phyloP scores from a whole-genome alignment of 805 yeast species.

The Pichia eremophila region DNA sequence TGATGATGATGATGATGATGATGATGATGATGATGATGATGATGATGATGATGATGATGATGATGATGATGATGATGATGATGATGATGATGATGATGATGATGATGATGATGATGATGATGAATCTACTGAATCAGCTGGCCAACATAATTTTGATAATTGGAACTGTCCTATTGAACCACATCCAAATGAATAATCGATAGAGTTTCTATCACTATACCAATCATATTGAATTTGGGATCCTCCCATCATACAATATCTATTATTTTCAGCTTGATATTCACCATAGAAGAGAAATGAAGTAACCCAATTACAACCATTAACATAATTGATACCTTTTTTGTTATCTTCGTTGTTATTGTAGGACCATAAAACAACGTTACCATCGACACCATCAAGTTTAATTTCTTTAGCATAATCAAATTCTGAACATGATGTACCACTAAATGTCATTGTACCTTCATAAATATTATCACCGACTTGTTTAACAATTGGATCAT shows the following conservation, averaged over 20 bases:
- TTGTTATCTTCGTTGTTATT: conserved; percentile 10
- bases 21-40: neutral
- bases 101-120: neutral
- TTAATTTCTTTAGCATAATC: conserved; percentile 15
- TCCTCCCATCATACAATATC: conserved; percentile 11
- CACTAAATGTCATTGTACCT: conserved; percentile 11
- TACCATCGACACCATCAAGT: conserved; percentile 18
- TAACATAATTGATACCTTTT: conserved; percentile 6
- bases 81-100: neutral
- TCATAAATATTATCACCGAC: conserved; percentile 4
- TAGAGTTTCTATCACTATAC: conserved; percentile 7
- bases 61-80: neutral
- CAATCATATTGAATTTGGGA: conserved; percentile 23
- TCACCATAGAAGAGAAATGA: conserved; percentile 13
- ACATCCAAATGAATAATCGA: conserved; percentile 22
- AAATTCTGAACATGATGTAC: conserved; percentile 4
- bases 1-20: neutral
- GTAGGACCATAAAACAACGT: conserved; percentile 18
- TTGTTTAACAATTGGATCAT: conserved; percentile 3
- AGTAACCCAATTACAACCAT: conserved; percentile 20
- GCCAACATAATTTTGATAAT: conserved; percentile 4
- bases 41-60: neutral
- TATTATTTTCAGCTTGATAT: neutral
- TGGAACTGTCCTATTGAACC: conserved; percentile 5
- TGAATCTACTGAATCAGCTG: neutral